phyloP scores from a whole-genome alignment of 768 basidiomycete genomes.

The Steccherinum ochraceum region DNA sequence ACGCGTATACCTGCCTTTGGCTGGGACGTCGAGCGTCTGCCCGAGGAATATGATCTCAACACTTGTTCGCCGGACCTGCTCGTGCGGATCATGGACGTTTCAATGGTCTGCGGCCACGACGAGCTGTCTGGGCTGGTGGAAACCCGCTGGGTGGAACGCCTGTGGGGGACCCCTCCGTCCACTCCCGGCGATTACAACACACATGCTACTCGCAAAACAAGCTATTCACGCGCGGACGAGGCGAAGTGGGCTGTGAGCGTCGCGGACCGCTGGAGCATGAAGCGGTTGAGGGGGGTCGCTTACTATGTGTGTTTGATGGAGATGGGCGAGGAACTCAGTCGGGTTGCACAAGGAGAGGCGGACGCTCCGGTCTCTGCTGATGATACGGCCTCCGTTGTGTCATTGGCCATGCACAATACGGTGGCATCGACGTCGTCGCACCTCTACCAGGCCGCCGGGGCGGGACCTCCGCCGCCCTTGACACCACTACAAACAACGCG shows the following conservation, averaged over 20 bases:
- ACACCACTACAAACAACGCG: slow-evolving; percentile 24
- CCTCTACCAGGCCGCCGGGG: too few species aligned
- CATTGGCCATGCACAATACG: too few species aligned
- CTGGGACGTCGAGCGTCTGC: not conserved
- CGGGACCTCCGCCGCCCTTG: slow-evolving; percentile 16
- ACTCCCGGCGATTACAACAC: not conserved
- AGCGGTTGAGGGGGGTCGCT: slow-evolving; percentile 25
- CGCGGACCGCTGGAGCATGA: slow-evolving; percentile 22
- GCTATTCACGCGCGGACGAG: slow-evolving; percentile 16
- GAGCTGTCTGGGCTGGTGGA: slow-evolving; percentile 22
- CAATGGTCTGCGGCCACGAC: slow-evolving; percentile 23
- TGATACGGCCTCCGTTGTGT: too few species aligned
- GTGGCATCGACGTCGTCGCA: not conserved
- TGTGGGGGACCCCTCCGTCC: slow-evolving; percentile 13
- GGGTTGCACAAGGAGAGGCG: not conserved
- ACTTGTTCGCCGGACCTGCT: slow-evolving; percentile 24
- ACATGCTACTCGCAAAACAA: not conserved
- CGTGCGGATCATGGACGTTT: slow-evolving; percentile 29
- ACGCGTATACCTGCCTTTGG: not conserved
- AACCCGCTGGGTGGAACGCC: slow-evolving; percentile 28
- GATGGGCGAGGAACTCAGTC: slow-evolving; percentile 1
- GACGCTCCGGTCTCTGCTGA: not conserved
- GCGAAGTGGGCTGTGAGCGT: slow-evolving; percentile 26
- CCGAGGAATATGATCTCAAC: slow-evolving; percentile 14
- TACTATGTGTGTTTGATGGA: slow-evolving; percentile 22